A percentile compares a stretch with the other conserved stretches of the same genome.
Evolutionary conservation across 495 filamentous ascomycete species (phyloP).

Genomic region (Collariella sp.): DNA sequence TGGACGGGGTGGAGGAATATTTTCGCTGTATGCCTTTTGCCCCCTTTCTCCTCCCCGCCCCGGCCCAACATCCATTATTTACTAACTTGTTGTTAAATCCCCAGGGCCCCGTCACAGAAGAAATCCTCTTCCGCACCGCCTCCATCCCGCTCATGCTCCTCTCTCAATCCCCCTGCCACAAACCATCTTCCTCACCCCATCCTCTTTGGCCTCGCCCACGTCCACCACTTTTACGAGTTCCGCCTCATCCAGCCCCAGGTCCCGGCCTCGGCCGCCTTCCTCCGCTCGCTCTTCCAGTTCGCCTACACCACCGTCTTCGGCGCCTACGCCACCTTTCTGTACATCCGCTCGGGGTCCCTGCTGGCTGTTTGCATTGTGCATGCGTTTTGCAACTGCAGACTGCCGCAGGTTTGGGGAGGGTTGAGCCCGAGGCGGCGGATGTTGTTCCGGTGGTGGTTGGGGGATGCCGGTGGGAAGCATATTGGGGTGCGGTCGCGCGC

Average conservation of each 20-base stretch:
- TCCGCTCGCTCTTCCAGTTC: slow-evolving; percentile 75
- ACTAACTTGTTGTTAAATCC: not conserved
- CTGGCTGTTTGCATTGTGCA: slow-evolving; percentile 65
- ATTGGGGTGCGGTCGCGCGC: not conserved
- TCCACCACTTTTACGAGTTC: slow-evolving; percentile 97
- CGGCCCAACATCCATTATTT: not conserved
- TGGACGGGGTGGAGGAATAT: slow-evolving; percentile 53
- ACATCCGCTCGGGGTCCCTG: slow-evolving; percentile 74
- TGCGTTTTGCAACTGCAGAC: slow-evolving; percentile 83
- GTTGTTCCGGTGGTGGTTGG: slow-evolving; percentile 3
- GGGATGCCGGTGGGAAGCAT: not conserved
- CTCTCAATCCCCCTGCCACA: slow-evolving; percentile 48
- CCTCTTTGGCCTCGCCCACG: slow-evolving; percentile 89
- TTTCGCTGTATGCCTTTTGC: slow-evolving; percentile 35
- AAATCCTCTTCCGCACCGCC: slow-evolving; percentile 82
- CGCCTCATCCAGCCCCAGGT: slow-evolving; percentile 67
- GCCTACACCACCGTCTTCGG: slow-evolving; percentile 91
- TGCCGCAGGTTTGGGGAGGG: slow-evolving; percentile 80
- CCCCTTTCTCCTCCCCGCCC: not conserved
- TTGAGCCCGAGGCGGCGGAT: slow-evolving; percentile 43
- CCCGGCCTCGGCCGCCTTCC: slow-evolving; percentile 46
- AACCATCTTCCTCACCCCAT: slow-evolving; percentile 76
- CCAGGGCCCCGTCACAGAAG: slow-evolving; percentile 84
- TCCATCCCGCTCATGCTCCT: slow-evolving; percentile 74
- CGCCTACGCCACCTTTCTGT: slow-evolving; percentile 85